Evolutionary conservation across 352 stramenopile genomes (phyloP).

Genomic region (Phytophthora sojae): DNA sequence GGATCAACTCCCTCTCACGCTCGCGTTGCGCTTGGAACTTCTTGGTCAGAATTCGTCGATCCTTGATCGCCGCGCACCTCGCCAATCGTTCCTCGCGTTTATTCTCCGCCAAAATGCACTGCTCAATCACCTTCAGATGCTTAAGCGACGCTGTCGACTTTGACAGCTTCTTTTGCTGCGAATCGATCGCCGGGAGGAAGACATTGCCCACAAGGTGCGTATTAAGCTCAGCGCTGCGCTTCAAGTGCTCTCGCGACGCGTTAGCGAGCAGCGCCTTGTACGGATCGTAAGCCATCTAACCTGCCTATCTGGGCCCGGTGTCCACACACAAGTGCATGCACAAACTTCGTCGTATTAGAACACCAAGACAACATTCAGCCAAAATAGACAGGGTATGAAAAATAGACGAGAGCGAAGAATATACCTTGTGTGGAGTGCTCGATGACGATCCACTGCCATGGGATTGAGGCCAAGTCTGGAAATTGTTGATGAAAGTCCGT

Average conservation of each 20-base stretch:
- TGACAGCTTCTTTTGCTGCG: slow-evolving; percentile 23
- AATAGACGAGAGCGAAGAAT: slow-evolving; percentile 24
- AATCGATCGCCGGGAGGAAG: slow-evolving; percentile 63
- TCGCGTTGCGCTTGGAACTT: slow-evolving; percentile 68
- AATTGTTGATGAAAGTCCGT: slow-evolving; percentile 3
- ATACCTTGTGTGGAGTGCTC: neutral
- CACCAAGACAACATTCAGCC: slow-evolving; percentile 8
- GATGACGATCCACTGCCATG: slow-evolving; percentile 9
- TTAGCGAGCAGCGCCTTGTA: slow-evolving; percentile 62
- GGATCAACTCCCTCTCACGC: slow-evolving; percentile 63
- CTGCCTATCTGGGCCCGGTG: slow-evolving; percentile 3
- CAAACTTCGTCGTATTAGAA: slow-evolving; percentile 1
- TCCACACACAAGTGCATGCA: slow-evolving; percentile 3
- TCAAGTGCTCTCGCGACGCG: slow-evolving; percentile 53
- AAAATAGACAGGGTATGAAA: slow-evolving; percentile 24
- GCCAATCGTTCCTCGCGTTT: slow-evolving; percentile 66
- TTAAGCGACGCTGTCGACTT: slow-evolving; percentile 46
- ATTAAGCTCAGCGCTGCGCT: slow-evolving; percentile 50
- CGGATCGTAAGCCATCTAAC: slow-evolving; percentile 44
- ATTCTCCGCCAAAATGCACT: slow-evolving; percentile 79
- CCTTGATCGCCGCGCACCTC: slow-evolving; percentile 54
- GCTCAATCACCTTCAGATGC: slow-evolving; percentile 75
- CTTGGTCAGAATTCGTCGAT: slow-evolving; percentile 55
- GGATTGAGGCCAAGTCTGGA: neutral
- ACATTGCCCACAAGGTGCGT: slow-evolving; percentile 67